Evolutionary conservation across 345 rosid species (phyloP), one percentile per base, ranked within the genome.

Genomic region (Luvunga scandens): DNA sequence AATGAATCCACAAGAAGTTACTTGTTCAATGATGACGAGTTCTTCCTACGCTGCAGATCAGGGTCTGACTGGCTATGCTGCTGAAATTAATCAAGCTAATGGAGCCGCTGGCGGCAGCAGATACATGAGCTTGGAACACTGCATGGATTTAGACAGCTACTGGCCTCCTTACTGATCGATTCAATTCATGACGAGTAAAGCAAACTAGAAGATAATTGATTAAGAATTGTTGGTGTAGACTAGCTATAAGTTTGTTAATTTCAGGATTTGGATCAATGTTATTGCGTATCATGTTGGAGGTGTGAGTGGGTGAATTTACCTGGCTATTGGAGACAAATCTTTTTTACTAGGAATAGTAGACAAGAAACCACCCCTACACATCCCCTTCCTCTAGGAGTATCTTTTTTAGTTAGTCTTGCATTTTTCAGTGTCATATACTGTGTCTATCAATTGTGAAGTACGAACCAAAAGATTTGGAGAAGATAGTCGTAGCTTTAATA

Each of bases 101-200:
- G 91, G 84, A 34, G 80, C 78, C 7, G 76, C 71, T 68, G 81
- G 57, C 7, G 77, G 73, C 75, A 83, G 75, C 73, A 86, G 93
- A 73, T 89, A 65, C 77, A 62, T 91, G 86, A 88, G 90, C 50
- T 88, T 91, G 84, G 95, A 92, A 36, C 88, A 91, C 42, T 90
- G 98, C 86, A 84, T 93, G 92, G 99, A 96, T 81, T 85, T 96
- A 70, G 97, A 94, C 42, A 90, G 80, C 78, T 94, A 91, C 81
- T 96, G 99, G 98, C 91, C 94, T 59, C 5, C 95, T 33, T 96
- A 91, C 77, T 92, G 82, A 87, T 30, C 75, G 28, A 21, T 9
- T 13, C 50, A 12, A 45, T 13, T 45, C 18, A 12, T 45, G 50
- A 45, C 13, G 50, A 45, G 16, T 45, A 13, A 45, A 45, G 16